Conservation (phyloP, 352 stramenopile genomes). For the Globisporangium megalacanthum region DNA sequence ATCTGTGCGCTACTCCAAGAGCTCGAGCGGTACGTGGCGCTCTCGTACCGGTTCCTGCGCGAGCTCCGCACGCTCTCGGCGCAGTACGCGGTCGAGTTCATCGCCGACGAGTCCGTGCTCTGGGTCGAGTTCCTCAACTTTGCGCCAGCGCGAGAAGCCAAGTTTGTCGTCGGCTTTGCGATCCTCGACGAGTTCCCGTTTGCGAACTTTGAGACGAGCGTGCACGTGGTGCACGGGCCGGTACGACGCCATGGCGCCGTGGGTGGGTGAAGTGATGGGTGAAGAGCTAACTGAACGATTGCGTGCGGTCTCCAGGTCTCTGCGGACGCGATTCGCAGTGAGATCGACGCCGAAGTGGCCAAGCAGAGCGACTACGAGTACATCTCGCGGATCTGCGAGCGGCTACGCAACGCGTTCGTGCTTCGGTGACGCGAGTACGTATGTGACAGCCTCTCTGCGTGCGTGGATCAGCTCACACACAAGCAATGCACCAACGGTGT, state of each 20-base stretch:
- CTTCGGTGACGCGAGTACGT: conserved; percentile 16
- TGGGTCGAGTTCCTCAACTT: conserved; percentile 72
- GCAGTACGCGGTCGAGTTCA: conserved; percentile 41
- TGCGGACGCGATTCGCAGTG: conserved; percentile 30
- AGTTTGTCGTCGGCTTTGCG: conserved; percentile 56
- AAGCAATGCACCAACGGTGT: conserved; percentile 1
- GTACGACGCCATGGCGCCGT: conserved; percentile 19
- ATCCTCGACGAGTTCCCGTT: conserved; percentile 46
- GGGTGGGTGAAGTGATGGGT: neutral
- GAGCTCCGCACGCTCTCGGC: conserved; percentile 58
- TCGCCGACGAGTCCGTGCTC: conserved; percentile 31
- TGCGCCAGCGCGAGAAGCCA: conserved; percentile 16
- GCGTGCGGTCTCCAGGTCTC: conserved; percentile 39
- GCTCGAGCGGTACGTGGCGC: conserved; percentile 45
- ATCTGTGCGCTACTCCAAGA: conserved; percentile 36
- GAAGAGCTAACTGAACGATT: neutral
- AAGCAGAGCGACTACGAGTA: conserved; percentile 38
- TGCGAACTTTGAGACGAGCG: conserved; percentile 33
- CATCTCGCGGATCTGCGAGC: conserved; percentile 44
- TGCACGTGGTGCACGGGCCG: conserved; percentile 43
- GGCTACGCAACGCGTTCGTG: conserved; percentile 42
- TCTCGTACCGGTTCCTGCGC: conserved; percentile 47
- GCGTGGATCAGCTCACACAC: neutral
- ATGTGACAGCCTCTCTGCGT: neutral
- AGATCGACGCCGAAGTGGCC: conserved; percentile 37